Evolutionary conservation across 768 basidiomycete genomes (phyloP).

Genomic region (Naganishia onofrii): DNA sequence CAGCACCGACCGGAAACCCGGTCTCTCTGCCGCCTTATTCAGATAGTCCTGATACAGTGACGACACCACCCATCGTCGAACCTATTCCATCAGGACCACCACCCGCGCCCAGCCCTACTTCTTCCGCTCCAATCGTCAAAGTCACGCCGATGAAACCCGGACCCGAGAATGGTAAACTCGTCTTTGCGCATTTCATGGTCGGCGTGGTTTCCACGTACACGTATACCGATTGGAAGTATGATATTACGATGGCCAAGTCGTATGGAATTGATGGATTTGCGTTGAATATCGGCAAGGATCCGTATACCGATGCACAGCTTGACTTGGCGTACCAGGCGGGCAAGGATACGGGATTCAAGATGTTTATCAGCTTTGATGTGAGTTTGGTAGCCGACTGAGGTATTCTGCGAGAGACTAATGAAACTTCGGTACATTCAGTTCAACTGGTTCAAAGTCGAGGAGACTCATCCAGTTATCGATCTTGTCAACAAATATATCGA

Average conservation of each 20-base stretch:
- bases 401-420: background rate
- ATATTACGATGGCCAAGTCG: slow-evolving; percentile 43
- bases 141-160: slow-evolving; percentile 7
- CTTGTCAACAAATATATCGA: slow-evolving; percentile 40
- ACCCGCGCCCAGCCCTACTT: background rate
- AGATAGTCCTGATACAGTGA: too few species aligned
- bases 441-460: slow-evolving; percentile 47
- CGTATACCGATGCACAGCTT: slow-evolving; percentile 46
- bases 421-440: slow-evolving; percentile 31
- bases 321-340: slow-evolving; percentile 46
- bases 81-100: background rate
- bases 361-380: slow-evolving; percentile 52
- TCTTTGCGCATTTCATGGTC: slow-evolving; percentile 52
- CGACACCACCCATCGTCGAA: background rate
- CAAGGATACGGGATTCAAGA: slow-evolving; percentile 39
- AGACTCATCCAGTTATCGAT: slow-evolving; percentile 33
- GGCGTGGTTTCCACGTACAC: slow-evolving; percentile 47
- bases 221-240: slow-evolving; percentile 38
- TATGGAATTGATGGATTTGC: slow-evolving; percentile 49
- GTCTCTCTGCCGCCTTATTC: background rate
- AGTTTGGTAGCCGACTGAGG: background rate
- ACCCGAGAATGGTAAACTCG: slow-evolving; percentile 26
- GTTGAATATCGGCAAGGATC: slow-evolving; percentile 49
- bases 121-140: background rate
- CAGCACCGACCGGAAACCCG: background rate